These are phyloP conservation scores for Zymoseptoria pseudotritici DNA, from an alignment of 2,329 filamentous ascomycete genomes.

Conservation along the genomic window DNA sequence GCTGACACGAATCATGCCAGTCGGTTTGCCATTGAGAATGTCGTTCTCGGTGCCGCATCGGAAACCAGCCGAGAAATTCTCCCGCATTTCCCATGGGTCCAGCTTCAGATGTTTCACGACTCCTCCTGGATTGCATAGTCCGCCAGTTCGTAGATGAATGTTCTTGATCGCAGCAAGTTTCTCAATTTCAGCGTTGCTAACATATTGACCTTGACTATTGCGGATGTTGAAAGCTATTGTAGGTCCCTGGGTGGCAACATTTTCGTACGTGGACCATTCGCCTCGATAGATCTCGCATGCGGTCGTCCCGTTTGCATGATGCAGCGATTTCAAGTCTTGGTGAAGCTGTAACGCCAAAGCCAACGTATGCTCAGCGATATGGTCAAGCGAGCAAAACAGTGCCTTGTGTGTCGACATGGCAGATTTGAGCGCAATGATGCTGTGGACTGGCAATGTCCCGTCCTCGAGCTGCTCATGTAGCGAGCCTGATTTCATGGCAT, in stretches of 20 bases:
- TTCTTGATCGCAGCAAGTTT: slow-evolving; percentile 71
- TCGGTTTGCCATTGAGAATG: slow-evolving; percentile 75
- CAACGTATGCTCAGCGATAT: slow-evolving; percentile 63
- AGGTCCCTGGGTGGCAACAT: slow-evolving; percentile 52
- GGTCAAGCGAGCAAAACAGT: slow-evolving; percentile 61
- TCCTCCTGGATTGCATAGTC: slow-evolving; percentile 86
- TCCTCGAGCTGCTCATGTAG: slow-evolving; percentile 83
- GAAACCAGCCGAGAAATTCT: slow-evolving; percentile 77
- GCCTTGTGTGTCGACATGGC: slow-evolving; percentile 63
- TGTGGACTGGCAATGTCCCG: slow-evolving; percentile 85
- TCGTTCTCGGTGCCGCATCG: slow-evolving; percentile 80
- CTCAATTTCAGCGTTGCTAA: slow-evolving; percentile 78
- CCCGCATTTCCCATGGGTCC: slow-evolving; percentile 71
- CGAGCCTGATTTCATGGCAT: slow-evolving; percentile 61
- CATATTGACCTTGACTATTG: slow-evolving; percentile 62
- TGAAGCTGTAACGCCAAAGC: slow-evolving; percentile 56
- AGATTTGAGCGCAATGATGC: slow-evolving; percentile 70
- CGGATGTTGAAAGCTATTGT: slow-evolving; percentile 77
- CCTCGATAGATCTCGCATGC: slow-evolving; percentile 60
- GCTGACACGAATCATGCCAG: slow-evolving; percentile 77
- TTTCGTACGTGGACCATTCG: slow-evolving; percentile 7
- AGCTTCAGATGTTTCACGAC: slow-evolving; percentile 66
- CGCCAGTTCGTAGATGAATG: slow-evolving; percentile 80
- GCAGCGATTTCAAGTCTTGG: slow-evolving; percentile 50
- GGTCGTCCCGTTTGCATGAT: slow-evolving; percentile 59